Percentiles rank a stretch among this genome's conserved stretches.
Evolutionary conservation across 2,329 filamentous ascomycete genomes (phyloP).

Genomic region (Apiospora pterosperma): DNA sequence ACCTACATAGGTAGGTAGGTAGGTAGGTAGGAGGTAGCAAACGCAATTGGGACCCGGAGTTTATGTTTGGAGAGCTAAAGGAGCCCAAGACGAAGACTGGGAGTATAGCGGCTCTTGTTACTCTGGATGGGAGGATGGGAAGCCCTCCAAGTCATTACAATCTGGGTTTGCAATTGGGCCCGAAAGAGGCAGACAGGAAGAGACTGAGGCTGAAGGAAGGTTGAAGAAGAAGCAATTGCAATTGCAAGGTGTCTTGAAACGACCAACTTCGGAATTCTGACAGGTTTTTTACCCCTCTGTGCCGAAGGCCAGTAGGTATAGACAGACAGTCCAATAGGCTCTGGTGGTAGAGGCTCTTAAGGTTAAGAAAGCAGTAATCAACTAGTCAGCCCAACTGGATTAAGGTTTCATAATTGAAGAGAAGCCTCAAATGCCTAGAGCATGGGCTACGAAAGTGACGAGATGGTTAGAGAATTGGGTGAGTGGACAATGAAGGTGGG

Average conservation of each 20-base stretch:
- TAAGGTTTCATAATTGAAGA: neutral
- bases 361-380: neutral
- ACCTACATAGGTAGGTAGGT: neutral
- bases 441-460: neutral
- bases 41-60: neutral
- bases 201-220: neutral
- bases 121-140: neutral
- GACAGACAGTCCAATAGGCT: neutral
- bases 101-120: neutral
- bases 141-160: neutral
- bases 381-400: neutral
- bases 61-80: neutral
- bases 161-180: neutral
- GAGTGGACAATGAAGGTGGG: neutral
- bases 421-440: neutral
- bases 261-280: neutral
- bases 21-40: neutral
- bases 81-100: neutral
- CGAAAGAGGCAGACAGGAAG: neutral
- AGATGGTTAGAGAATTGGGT: neutral
- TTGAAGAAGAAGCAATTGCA: neutral
- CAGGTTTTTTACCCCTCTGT: neutral
- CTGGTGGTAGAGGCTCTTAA: neutral
- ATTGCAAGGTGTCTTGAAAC: constrained; percentile 1
- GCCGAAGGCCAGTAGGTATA: neutral